phyloP scores from a whole-genome alignment of 352 stramenopile genomes.

The Globisporangium megalacanthum region DNA sequence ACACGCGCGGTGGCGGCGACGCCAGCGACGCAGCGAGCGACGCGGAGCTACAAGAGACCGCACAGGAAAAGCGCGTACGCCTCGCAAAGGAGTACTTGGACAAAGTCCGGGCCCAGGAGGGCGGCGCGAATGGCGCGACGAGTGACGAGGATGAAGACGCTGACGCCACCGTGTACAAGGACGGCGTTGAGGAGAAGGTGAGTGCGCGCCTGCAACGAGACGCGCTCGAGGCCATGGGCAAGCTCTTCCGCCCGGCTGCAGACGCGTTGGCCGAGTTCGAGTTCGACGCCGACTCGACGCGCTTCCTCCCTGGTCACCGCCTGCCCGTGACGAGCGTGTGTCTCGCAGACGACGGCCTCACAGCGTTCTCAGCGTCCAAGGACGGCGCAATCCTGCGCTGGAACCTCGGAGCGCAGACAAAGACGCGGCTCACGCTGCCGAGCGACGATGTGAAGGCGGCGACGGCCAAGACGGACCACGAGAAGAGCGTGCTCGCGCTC shows the following conservation, averaged over 20 bases:
- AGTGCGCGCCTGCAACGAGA: conserved; percentile 79
- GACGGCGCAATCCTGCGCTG: conserved; percentile 91
- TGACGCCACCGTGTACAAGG: conserved; percentile 19
- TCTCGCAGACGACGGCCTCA: conserved; percentile 85
- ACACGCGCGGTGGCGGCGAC: conserved; percentile 9
- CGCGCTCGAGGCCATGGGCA: conserved; percentile 80
- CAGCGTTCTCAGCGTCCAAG: conserved; percentile 89
- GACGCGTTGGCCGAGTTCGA: conserved; percentile 72
- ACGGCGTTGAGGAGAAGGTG: conserved; percentile 63
- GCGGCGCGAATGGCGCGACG: conserved; percentile 18
- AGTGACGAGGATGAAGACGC: conserved; percentile 37
- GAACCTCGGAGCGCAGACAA: conserved; percentile 78
- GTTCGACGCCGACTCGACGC: conserved; percentile 74
- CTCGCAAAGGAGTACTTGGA: conserved; percentile 86
- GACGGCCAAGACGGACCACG: conserved; percentile 65
- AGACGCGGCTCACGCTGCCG: conserved; percentile 58
- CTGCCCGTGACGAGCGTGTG: conserved; percentile 87
- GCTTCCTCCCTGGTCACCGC: conserved; percentile 68
- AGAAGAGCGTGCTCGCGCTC: conserved; percentile 79
- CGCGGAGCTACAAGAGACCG: conserved; percentile 66
- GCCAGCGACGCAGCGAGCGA: conserved; percentile 51
- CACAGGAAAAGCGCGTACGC: conserved; percentile 85
- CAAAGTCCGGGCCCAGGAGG: conserved; percentile 78
- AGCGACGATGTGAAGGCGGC: conserved; percentile 40
- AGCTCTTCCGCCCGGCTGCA: conserved; percentile 85